These are phyloP conservation scores for Kappamyces sp. DNA, from an alignment of 192 early-diverging fungal species.

Conservation along the genomic window DNA sequence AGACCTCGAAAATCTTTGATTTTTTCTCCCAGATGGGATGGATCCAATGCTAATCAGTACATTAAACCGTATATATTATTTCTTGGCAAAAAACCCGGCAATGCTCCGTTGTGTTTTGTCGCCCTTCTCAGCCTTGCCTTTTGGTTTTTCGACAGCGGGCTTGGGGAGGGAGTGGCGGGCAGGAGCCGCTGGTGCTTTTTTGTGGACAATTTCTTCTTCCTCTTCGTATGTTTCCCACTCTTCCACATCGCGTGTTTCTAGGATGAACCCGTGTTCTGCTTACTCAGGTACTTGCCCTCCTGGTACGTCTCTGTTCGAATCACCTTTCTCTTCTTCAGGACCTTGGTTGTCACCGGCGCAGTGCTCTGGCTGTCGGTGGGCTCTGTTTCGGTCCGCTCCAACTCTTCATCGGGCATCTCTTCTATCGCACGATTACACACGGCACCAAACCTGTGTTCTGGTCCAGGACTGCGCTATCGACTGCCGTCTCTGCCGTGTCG, in stretches of 20 bases:
- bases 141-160: constrained; percentile 5
- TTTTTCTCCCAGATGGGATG: constrained; percentile 92
- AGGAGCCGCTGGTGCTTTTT: not conserved
- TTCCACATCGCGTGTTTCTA: constrained; percentile 30
- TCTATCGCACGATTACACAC: not conserved
- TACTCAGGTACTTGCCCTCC: constrained; percentile 38
- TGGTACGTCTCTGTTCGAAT: constrained; percentile 15
- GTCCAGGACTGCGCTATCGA: constrained; percentile 9
- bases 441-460: not conserved
- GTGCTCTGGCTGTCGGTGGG: not conserved
- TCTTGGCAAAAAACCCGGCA: constrained; percentile 11
- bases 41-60: constrained; percentile 45
- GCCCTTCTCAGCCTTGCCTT: not conserved
- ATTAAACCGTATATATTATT: constrained; percentile 6
- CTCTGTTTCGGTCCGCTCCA: constrained; percentile 6
- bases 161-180: too few species aligned
- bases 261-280: not conserved
- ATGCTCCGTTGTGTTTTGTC: constrained; percentile 6
- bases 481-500: not conserved
- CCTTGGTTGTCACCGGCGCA: not conserved
- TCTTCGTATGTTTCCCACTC: constrained; percentile 34
- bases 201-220: constrained; percentile 1
- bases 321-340: constrained; percentile 24
- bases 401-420: not conserved
- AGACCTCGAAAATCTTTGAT: constrained; percentile 80